Conservation (phyloP, 2,329 filamentous ascomycete species). For the Monilinia fructicola region DNA sequence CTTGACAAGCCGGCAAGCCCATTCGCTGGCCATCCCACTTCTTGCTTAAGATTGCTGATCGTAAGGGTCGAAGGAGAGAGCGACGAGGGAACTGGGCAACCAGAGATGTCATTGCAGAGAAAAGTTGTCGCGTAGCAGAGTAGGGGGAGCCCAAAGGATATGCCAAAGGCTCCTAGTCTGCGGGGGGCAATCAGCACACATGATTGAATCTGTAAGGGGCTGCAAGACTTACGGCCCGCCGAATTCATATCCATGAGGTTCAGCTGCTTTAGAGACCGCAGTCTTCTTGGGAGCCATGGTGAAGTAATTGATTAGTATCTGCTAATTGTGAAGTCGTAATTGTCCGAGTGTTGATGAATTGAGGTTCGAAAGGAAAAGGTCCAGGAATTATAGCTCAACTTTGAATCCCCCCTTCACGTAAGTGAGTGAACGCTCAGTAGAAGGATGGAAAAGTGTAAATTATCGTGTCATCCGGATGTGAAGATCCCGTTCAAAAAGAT, state of each 20-base stretch:
- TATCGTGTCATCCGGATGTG: constrained; percentile 9
- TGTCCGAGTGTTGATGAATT: neutral
- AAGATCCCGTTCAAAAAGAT: neutral
- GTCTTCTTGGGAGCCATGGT: constrained; percentile 35
- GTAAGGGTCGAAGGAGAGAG: constrained; percentile 70
- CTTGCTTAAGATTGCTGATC: constrained; percentile 69
- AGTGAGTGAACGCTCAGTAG: neutral
- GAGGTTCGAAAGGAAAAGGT: neutral
- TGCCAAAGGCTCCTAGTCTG: constrained; percentile 72
- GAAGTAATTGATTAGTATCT: constrained; percentile 10
- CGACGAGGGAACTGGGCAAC: constrained; percentile 83
- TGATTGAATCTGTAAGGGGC: neutral
- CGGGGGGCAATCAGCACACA: constrained; percentile 14
- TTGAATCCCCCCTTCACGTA: neutral
- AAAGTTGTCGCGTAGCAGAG: constrained; percentile 79
- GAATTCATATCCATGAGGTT: constrained; percentile 42
- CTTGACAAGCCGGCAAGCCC: constrained; percentile 71
- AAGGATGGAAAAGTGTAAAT: neutral
- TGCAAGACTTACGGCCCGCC: constrained; percentile 40
- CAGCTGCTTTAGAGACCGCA: constrained; percentile 28
- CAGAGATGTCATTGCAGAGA: constrained; percentile 87
- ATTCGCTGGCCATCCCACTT: constrained; percentile 76
- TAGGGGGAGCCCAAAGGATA: constrained; percentile 78
- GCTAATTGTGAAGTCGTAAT: neutral
- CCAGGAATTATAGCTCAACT: neutral